Evolutionary conservation across 805 yeast species (phyloP), one percentile per base, ranked within the genome.

Genomic region (Yarrowia bubula): DNA sequence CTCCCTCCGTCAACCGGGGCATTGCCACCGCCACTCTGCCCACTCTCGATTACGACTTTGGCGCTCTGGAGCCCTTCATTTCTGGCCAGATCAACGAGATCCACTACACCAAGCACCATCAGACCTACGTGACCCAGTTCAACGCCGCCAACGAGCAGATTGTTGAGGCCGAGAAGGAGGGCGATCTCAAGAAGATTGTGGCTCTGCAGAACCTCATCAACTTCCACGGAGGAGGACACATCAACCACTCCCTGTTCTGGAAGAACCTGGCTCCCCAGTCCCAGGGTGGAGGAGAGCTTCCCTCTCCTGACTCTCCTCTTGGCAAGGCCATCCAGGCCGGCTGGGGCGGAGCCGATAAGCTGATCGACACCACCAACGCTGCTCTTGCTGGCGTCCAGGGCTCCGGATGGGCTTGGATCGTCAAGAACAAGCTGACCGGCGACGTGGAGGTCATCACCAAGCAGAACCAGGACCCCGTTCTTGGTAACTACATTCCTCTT

Each of bases 341-440:
- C 75, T 90, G 82, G 73, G 96, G 96, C 39, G 81, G 87, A 15
- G 77, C 88, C 67, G 96, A 92, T 71, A 81, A 80, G 65, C 80
- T 92, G 76, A 85, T 86, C 67, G 71, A 77, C 44, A 72, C 83
- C 67, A 84, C 92, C 70, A 91, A 90, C 77, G 71, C 83, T 62
- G 84, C 85, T 74, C 79, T 91, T 72, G 96, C 96, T 41, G 95
- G 95, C 66, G 83, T 91, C 71, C 97, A 91, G 79, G 97, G 97
- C 75, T 88, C 96, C 6, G 97, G 97, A 51, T 91, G 97, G 97
- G 95, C 95, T 37, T 91, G 92, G 81, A 80, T 91, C 69, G 96
- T 86, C 71, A 89, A 88, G 83, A 88, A 90, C 82, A 81, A 84
- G 74, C 86, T 83, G 68, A 74, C 72, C 70, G 90, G 89, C 70